phyloP scores from a whole-genome alignment of 2,329 filamentous ascomycete species.

The Colletotrichum phormii region DNA sequence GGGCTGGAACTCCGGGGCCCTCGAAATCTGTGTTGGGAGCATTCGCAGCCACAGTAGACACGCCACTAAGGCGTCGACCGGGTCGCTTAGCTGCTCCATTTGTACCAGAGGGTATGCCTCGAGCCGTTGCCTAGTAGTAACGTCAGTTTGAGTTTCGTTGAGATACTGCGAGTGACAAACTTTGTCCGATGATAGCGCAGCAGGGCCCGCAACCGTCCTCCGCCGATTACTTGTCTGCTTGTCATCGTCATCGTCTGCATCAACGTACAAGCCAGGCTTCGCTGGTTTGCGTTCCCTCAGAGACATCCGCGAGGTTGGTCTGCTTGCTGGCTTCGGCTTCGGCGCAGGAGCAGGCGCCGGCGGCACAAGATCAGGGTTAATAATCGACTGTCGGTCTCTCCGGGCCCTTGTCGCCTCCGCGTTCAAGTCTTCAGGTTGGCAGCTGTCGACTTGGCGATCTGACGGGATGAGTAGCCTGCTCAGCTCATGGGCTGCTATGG shows the following conservation, averaged over 20 bases:
- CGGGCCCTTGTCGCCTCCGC: slow-evolving; percentile 72
- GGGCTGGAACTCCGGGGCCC: background rate
- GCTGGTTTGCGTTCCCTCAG: slow-evolving; percentile 76
- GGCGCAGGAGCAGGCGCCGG: slow-evolving; percentile 42
- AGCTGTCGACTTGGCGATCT: slow-evolving; percentile 80
- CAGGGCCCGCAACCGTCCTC: slow-evolving; percentile 69
- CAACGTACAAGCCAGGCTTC: slow-evolving; percentile 65
- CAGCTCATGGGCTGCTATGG: slow-evolving; percentile 83
- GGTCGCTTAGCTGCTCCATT: slow-evolving; percentile 46
- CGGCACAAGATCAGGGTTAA: slow-evolving; percentile 51
- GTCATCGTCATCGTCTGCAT: slow-evolving; percentile 59
- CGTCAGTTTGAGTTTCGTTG: slow-evolving; percentile 30
- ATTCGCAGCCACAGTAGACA: slow-evolving; percentile 50
- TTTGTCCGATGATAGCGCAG: slow-evolving; percentile 58
- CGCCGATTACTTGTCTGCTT: slow-evolving; percentile 60
- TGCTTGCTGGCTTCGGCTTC: slow-evolving; percentile 45
- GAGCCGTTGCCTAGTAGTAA: slow-evolving; percentile 46
- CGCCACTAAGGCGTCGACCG: slow-evolving; percentile 62
- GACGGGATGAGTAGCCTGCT: slow-evolving; percentile 84
- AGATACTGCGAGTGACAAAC: slow-evolving; percentile 40
- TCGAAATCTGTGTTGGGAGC: slow-evolving; percentile 10
- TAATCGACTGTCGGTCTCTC: slow-evolving; percentile 72
- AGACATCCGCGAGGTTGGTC: slow-evolving; percentile 73
- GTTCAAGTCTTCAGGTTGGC: slow-evolving; percentile 81
- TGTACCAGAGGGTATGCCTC: slow-evolving; percentile 42